phyloP scores from a whole-genome alignment of 257 asterid genomes.

The Jasminum sambac region DNA sequence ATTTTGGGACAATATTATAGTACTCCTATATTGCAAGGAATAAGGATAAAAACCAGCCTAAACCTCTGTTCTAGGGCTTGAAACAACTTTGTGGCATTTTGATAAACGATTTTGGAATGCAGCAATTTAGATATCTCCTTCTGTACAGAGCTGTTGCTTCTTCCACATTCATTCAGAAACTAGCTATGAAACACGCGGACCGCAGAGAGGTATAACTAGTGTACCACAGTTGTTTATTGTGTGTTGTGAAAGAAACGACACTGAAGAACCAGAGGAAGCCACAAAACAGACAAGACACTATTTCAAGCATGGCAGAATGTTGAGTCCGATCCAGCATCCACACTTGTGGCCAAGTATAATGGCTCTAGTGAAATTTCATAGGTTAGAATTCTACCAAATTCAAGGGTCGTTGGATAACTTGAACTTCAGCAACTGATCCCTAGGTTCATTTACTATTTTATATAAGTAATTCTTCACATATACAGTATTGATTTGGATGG shows the following conservation, averaged over 20 bases:
- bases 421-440: background rate
- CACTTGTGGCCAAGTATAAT: constrained; percentile 88
- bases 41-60: too few relatives aligned
- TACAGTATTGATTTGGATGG: constrained; percentile 24
- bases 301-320: constrained; percentile 56
- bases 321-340: constrained; percentile 80
- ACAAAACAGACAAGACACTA: constrained; percentile 44
- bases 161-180: constrained; percentile 84
- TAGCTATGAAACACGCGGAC: constrained; percentile 88
- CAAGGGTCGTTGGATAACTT: background rate
- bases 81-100: background rate
- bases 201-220: constrained; percentile 68
- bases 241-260: constrained; percentile 70
- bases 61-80: too few relatives aligned
- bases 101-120: background rate
- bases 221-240: constrained; percentile 67
- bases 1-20: too few relatives aligned
- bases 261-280: constrained; percentile 38
- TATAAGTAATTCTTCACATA: background rate
- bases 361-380: constrained; percentile 73
- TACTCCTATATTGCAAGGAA: too few relatives aligned
- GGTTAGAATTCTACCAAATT: constrained; percentile 40
- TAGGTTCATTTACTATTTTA: background rate
- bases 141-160: constrained; percentile 80
- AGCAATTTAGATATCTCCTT: constrained; percentile 25